Conservation (phyloP, 257 asterid genomes). For the Ehretia macrophylla region DNA sequence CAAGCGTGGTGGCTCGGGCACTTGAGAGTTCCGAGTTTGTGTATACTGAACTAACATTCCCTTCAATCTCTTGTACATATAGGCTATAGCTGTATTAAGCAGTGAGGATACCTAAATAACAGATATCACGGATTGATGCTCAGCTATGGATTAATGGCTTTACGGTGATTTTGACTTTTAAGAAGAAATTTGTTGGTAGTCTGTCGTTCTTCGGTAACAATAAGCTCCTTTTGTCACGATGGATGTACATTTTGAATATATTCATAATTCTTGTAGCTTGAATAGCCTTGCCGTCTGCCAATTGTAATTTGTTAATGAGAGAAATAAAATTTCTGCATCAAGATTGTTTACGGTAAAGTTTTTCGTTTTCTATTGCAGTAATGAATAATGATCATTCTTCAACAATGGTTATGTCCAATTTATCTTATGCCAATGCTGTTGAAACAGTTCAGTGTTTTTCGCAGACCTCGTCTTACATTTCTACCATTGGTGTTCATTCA, state of each 20-base stretch:
- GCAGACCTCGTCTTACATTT: no score
- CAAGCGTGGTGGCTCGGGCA: constrained; percentile 43
- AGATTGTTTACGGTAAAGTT: not conserved
- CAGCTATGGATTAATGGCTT: not conserved
- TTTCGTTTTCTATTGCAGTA: no score
- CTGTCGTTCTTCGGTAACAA: not conserved
- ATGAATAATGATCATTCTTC: not conserved
- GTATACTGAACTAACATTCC: constrained; percentile 1
- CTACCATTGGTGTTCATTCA: no score
- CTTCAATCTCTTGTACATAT: not conserved
- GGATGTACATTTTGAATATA: constrained; percentile 1
- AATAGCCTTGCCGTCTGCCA: not conserved
- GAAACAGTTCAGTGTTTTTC: no score
- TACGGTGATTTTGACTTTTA: not conserved
- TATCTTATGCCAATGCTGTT: no score
- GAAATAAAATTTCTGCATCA: not conserved
- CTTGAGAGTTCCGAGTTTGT: constrained; percentile 13
- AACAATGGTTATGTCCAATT: not conserved
- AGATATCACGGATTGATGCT: not conserved
- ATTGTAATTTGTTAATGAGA: not conserved
- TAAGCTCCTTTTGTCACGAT: not conserved
- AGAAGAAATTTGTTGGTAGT: constrained; percentile 1
- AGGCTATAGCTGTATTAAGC: not conserved
- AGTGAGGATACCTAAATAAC: not conserved
- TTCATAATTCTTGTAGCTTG: not conserved